phyloP scores from a whole-genome alignment of 2,329 filamentous ascomycete genomes.

The Pseudohalonectria lignicola region DNA sequence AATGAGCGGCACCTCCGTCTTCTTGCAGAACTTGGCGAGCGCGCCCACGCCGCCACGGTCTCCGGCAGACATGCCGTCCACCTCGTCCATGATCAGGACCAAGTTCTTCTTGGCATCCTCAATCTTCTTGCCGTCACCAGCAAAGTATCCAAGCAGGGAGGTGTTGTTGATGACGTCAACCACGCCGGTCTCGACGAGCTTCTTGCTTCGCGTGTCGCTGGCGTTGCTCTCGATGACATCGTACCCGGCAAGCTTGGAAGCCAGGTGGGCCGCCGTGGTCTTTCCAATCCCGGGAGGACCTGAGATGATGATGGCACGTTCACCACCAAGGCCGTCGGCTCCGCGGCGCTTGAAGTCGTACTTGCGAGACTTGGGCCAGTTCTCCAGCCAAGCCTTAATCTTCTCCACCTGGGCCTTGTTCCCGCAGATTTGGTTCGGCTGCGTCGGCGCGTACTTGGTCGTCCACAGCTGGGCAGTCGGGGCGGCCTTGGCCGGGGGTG shows the following conservation, averaged over 20 bases:
- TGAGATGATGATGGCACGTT: constrained; percentile 87
- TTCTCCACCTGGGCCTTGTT: constrained; percentile 88
- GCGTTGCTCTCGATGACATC: constrained; percentile 93
- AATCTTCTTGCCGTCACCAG: constrained; percentile 69
- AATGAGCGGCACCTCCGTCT: constrained; percentile 88
- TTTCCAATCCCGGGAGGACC: constrained; percentile 96
- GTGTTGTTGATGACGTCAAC: constrained; percentile 88
- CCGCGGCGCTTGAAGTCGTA: constrained; percentile 74
- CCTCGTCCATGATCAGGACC: constrained; percentile 96
- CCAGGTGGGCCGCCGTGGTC: constrained; percentile 90
- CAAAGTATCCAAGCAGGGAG: constrained; percentile 84
- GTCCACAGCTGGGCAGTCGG: constrained; percentile 72
- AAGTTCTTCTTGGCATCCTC: constrained; percentile 82
- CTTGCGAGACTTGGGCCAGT: constrained; percentile 70
- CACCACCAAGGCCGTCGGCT: constrained; percentile 70
- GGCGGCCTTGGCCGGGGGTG: constrained; percentile 21
- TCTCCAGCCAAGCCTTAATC: constrained; percentile 76
- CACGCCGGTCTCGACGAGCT: constrained; percentile 81
- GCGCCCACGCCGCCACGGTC: constrained; percentile 93
- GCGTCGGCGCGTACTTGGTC: constrained; percentile 83
- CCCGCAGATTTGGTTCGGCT: constrained; percentile 81
- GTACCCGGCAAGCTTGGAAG: constrained; percentile 85
- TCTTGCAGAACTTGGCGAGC: constrained; percentile 87
- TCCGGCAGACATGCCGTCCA: constrained; percentile 96
- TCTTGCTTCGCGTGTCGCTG: constrained; percentile 92